Evolutionary conservation across 2,329 filamentous ascomycete genomes (phyloP).

Genomic region (Epichloe coenophiala): DNA sequence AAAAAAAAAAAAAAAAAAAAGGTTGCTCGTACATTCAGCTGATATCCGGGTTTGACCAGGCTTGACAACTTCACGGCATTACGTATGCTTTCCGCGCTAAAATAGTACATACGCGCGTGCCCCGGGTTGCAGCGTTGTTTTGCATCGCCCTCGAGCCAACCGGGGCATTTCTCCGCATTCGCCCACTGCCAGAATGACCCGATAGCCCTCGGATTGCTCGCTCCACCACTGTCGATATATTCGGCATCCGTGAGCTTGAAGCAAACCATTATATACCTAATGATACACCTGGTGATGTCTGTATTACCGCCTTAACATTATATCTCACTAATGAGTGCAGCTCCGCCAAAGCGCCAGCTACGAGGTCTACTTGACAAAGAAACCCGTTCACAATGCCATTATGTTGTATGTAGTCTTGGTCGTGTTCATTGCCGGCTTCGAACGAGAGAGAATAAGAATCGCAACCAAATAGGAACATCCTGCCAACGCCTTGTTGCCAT

Average conservation of each 20-base stretch:
- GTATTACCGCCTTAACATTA: not conserved
- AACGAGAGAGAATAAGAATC: not conserved
- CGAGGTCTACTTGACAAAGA: not conserved
- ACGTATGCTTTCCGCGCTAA: no score
- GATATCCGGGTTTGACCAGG: no score
- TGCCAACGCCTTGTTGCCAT: not conserved
- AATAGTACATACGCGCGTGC: no score
- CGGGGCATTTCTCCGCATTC: not conserved
- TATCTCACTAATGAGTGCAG: not conserved
- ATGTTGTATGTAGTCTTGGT: not conserved
- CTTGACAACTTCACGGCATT: no score
- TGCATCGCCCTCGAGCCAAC: not conserved
- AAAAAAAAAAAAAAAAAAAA: no score
- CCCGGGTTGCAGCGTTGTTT: no score
- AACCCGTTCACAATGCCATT: not conserved
- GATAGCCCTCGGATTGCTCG: not conserved
- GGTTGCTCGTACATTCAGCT: no score
- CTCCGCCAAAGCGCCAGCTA: not conserved
- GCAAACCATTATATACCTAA: not conserved
- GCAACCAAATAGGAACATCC: not conserved
- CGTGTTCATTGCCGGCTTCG: not conserved
- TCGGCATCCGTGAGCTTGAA: not conserved
- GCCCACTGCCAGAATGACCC: not conserved
- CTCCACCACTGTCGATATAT: not conserved
- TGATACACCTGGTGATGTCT: not conserved